Percentiles rank a stretch among this genome's conserved stretches.
Conservation (phyloP, 2,329 filamentous ascomycete genomes). For the Trichophyton rubrum region DNA sequence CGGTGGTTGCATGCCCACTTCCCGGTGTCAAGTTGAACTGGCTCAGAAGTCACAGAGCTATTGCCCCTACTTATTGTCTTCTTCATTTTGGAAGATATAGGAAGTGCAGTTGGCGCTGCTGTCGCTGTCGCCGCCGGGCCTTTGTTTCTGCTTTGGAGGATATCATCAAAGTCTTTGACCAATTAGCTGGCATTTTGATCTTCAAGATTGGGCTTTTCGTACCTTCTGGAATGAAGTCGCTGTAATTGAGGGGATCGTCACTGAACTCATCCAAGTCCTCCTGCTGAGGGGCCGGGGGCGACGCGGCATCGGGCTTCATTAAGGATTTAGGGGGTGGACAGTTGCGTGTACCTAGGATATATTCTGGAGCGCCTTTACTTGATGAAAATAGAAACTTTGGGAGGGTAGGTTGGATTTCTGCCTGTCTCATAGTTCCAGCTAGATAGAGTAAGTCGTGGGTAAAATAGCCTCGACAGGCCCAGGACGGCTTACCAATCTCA, state of each 20-base stretch:
- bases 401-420: slow-evolving; percentile 41
- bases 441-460: not conserved
- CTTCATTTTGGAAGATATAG: slow-evolving; percentile 6
- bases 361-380: not conserved
- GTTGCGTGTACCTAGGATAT: not conserved
- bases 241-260: slow-evolving; percentile 1
- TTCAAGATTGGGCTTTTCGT: not conserved
- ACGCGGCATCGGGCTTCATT: not conserved
- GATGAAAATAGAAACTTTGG: slow-evolving; percentile 34
- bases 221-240: slow-evolving; percentile 3
- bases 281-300: not conserved
- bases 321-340: not conserved
- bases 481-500: slow-evolving; percentile 51
- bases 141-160: slow-evolving; percentile 13
- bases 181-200: slow-evolving; percentile 11
- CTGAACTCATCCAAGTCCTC: not conserved
- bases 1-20: slow-evolving; percentile 62
- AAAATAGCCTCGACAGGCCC: slow-evolving; percentile 6
- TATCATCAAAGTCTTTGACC: slow-evolving; percentile 9
- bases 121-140: slow-evolving; percentile 6
- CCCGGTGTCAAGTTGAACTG: slow-evolving; percentile 51
- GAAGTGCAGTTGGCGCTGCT: not conserved
- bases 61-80: slow-evolving; percentile 6
- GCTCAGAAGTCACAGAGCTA: slow-evolving; percentile 16
- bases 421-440: slow-evolving; percentile 47